Conservation (phyloP, 108 stramenopile species). For the Nitzschia sp. region DNA sequence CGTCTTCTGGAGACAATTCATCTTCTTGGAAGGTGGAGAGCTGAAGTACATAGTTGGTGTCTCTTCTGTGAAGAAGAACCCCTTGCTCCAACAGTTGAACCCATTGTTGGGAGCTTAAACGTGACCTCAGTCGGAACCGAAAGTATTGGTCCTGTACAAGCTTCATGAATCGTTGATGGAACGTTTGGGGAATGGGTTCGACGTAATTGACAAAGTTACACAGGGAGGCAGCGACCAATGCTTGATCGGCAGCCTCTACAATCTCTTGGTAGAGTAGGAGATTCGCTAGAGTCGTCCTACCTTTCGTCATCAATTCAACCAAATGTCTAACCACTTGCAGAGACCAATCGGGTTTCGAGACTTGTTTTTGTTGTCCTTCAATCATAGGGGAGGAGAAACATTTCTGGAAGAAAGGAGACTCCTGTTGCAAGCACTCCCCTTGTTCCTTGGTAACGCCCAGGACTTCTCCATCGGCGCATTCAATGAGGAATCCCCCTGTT, state of each 20-base stretch:
- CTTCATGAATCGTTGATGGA: constrained; percentile 8
- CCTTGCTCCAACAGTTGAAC: constrained; percentile 17
- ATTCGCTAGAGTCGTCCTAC: constrained; percentile 18
- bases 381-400: constrained; percentile 19
- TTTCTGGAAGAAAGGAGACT: constrained; percentile 22
- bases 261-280: constrained; percentile 13
- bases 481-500: constrained; percentile 29
- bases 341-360: constrained; percentile 31
- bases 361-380: constrained; percentile 1
- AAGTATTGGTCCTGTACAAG: not conserved
- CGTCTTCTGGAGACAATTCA: not conserved
- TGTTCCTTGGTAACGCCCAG: constrained; percentile 32
- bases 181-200: constrained; percentile 5
- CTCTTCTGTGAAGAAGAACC: constrained; percentile 12
- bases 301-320: constrained; percentile 24
- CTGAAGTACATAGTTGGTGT: constrained; percentile 28
- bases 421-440: not conserved
- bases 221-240: constrained; percentile 15
- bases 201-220: constrained; percentile 31
- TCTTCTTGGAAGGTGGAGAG: constrained; percentile 11
- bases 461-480: constrained; percentile 16
- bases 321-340: constrained; percentile 21
- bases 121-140: constrained; percentile 14
- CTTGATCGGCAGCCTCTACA: constrained; percentile 26
- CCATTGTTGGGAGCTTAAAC: constrained; percentile 23